Evolutionary conservation across 345 rosid species (phyloP), one percentile per base, ranked within the genome.

Genomic region (Hypericum perforatum): DNA sequence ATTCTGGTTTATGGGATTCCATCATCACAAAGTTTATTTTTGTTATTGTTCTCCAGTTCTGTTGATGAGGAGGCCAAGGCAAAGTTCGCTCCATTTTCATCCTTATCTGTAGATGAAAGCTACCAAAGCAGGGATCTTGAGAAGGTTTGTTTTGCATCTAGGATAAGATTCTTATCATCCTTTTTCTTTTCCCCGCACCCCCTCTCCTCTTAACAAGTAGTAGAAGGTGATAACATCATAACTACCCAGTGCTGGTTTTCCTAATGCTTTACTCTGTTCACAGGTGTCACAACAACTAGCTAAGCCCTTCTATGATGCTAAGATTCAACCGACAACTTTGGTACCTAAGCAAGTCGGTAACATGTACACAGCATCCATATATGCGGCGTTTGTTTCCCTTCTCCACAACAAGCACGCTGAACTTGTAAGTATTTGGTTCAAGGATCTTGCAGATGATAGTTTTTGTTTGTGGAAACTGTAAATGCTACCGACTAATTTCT

Each of bases 301-400:
- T 8, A 94, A 94, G 82, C 76, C 96, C 38, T 73, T 86, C 11
- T 94, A 84, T 45, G 92, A 84, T 51, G 60, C 73, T 13, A 94
- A 82, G 82, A 94, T 89, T 62, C 89, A 82, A 65, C 95, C 97
- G 9, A 72, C 95, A 43, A 86, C 95, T 60, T 71, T 89, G 78
- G 37, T 94, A 50, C 99, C 99, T 32, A 94, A 94, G 61, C 83
- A 86, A 89, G 95, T 86, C n/a, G 99, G 99, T 60, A 94, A 94
- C 80, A 94, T 86, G 97, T 89, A 94, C 72, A 94, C 99, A 0
- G 99, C 99, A 61, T 94, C 99, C 60, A 63, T 94, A 32, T 94
- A 89, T 59, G 95, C 97, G 15, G 99, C 99, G 41, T 86, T 94
- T 65, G 91, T 74, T 48, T 94, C 99, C 49, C 92, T 94, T 39